Evolutionary conservation across 179 eudicot genomes (phyloP).

Genomic region (Spinacia oleracea): DNA sequence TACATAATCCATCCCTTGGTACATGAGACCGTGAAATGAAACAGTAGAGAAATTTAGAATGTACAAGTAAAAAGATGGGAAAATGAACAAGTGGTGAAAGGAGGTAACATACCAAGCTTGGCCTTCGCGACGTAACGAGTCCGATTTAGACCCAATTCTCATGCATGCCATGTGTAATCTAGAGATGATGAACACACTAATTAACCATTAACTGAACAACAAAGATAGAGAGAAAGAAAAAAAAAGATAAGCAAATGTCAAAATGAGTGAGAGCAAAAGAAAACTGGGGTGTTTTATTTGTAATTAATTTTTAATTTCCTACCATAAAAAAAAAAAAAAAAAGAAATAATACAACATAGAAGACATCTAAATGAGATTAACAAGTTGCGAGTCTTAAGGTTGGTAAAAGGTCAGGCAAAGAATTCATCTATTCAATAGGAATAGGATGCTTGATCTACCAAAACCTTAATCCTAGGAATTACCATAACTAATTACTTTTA

Average conservation of each 20-base stretch:
- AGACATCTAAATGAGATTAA: conserved; percentile 16
- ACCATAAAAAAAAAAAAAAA: background rate
- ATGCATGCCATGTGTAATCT: conserved; percentile 58
- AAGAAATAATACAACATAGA: background rate
- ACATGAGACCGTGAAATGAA: too few relatives aligned
- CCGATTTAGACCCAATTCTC: conserved; percentile 80
- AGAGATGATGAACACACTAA: background rate
- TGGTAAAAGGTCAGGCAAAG: background rate
- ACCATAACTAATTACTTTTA: conserved; percentile 5
- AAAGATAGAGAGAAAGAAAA: too few relatives aligned
- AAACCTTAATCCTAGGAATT: conserved; percentile 28
- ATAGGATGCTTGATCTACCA: conserved; percentile 10
- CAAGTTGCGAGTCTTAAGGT: conserved; percentile 39
- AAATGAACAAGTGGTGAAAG: background rate
- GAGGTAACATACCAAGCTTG: conserved; percentile 52
- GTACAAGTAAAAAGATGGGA: background rate
- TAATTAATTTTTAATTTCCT: background rate
- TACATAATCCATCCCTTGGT: too few relatives aligned
- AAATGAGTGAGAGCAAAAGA: too few relatives aligned
- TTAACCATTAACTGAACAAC: background rate
- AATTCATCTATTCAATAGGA: conserved; percentile 23
- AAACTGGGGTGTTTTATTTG: background rate
- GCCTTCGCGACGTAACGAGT: conserved; percentile 67
- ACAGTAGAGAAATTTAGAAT: too few relatives aligned
- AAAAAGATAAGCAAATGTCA: background rate